Percentiles rank a stretch among this genome's conserved stretches.
These are phyloP conservation scores for Ogataea paraovalis DNA, from an alignment of 805 yeast genomes.

Conservation along the genomic window DNA sequence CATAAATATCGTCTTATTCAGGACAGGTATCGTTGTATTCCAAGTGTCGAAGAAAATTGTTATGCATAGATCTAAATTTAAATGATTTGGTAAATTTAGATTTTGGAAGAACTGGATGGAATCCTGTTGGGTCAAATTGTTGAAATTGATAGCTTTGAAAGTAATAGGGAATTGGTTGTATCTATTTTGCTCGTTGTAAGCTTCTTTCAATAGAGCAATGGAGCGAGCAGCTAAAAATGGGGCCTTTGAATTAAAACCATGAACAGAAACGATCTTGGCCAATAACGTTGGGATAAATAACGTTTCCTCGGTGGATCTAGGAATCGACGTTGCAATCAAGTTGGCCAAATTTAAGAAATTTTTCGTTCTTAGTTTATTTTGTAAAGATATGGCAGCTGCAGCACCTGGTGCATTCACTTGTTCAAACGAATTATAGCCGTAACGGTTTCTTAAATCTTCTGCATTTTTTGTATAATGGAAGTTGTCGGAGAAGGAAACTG, in stretches of 20 bases:
- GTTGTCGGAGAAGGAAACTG: conserved; percentile 20
- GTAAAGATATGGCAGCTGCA: conserved; percentile 59
- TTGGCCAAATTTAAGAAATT: conserved; percentile 47
- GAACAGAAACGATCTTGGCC: conserved; percentile 64
- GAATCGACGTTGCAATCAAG: conserved; percentile 67
- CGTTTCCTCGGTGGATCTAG: conserved; percentile 76
- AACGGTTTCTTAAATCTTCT: conserved; percentile 23
- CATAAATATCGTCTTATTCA: conserved; percentile 68
- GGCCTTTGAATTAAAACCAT: conserved; percentile 68
- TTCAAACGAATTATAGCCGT: conserved; percentile 43
- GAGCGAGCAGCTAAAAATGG: conserved; percentile 70
- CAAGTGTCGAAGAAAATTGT: conserved; percentile 72
- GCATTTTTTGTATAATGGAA: conserved; percentile 18
- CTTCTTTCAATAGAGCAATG: conserved; percentile 63
- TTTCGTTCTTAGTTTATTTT: conserved; percentile 40
- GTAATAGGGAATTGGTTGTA: conserved; percentile 30
- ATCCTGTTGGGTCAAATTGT: conserved; percentile 35
- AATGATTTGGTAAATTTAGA: conserved; percentile 45
- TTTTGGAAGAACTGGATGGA: conserved; percentile 42
- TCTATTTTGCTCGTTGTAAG: conserved; percentile 30
- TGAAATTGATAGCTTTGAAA: conserved; percentile 36
- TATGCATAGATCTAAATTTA: conserved; percentile 64
- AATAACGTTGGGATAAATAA: conserved; percentile 67
- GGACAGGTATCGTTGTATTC: conserved; percentile 65
- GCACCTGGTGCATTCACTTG: conserved; percentile 74